Evolutionary conservation across 768 basidiomycete species (phyloP), one percentile per base, ranked within the genome.

Genomic region (Rhodotorula babjevae): DNA sequence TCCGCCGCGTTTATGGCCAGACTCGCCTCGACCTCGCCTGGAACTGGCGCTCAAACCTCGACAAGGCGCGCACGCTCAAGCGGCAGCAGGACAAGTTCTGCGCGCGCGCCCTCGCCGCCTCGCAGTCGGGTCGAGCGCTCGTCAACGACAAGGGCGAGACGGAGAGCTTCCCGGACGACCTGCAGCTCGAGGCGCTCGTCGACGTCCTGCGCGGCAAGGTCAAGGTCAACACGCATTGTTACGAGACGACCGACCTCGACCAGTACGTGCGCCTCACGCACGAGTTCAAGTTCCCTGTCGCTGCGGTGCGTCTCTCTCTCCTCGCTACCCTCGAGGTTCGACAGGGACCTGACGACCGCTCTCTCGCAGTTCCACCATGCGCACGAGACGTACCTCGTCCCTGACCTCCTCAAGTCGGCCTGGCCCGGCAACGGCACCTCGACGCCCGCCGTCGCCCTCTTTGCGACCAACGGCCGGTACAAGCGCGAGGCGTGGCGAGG

Each of bases 401-500:
- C 90, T 4, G 86, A 87, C 36, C 79, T 90, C 1, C 83, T 92
- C 67, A 91, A 90, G 80, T 84, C 84, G 77, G 85, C 87, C 18
- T 92, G 86, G 85, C 91, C 91, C 2, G 85, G 85, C 12, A 70
- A 70, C 58, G 69, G 63, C 12, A 36, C 56, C 16, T 16, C 52
- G 29, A 83, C 86, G 25, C 91, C 91, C 3, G 86, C 88, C 0
- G 83, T 89, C 33, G 90, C 91, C 0, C 84, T 91, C 60, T 92
- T 91, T 74, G 87, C 90, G 3, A 84, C 86, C 21, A 67, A 68
- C 50, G 75, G 69, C 1, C 61, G 72, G 53, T 83, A 83, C 80
- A 93, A 92, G 81, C 86, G 88, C 16, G 93, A 96, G 80, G 86
- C 90, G 0, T 94, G 90, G 79, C 84, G 90, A 59, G 86, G 87